Percentiles rank a stretch among this genome's conserved stretches.
phyloP scores from a whole-genome alignment of 1,284 basidiomycete genomes.

The Ganoderma lucidum region DNA sequence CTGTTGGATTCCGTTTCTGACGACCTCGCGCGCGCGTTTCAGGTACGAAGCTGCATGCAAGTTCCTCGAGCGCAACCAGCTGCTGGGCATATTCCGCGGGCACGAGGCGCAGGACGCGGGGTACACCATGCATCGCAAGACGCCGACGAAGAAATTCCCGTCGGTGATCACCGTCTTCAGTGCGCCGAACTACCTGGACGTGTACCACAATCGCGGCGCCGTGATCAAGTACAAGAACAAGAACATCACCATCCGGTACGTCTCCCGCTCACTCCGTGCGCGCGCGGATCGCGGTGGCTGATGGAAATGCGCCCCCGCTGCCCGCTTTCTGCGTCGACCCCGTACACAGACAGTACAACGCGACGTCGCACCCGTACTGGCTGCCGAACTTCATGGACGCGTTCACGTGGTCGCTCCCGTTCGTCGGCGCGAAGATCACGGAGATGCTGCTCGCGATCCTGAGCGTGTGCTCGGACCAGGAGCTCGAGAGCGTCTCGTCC shows the following conservation, averaged over 20 bases:
- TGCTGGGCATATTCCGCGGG: constrained; percentile 94
- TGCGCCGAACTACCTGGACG: constrained; percentile 97
- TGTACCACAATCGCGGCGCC: constrained; percentile 96
- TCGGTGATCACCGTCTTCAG: constrained; percentile 97
- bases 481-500: constrained; percentile 72
- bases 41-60: constrained; percentile 94
- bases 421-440: constrained; percentile 96
- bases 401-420: constrained; percentile 98
- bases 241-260: constrained; percentile 89
- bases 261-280: not conserved
- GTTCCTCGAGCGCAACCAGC: constrained; percentile 92
- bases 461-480: constrained; percentile 94
- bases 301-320: not conserved
- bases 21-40: constrained; percentile 10
- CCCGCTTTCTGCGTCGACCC: not conserved
- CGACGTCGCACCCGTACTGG: constrained; percentile 90
- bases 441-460: constrained; percentile 98
- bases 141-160: constrained; percentile 89
- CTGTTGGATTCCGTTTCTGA: not conserved
- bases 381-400: constrained; percentile 99
- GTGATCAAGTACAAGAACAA: constrained; percentile 98
- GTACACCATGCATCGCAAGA: constrained; percentile 96
- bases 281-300: no score
- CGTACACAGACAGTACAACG: constrained; percentile 82
- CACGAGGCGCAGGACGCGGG: constrained; percentile 99